Conservation (phyloP, 805 yeast genomes). For the Suhomyces sp. region DNA sequence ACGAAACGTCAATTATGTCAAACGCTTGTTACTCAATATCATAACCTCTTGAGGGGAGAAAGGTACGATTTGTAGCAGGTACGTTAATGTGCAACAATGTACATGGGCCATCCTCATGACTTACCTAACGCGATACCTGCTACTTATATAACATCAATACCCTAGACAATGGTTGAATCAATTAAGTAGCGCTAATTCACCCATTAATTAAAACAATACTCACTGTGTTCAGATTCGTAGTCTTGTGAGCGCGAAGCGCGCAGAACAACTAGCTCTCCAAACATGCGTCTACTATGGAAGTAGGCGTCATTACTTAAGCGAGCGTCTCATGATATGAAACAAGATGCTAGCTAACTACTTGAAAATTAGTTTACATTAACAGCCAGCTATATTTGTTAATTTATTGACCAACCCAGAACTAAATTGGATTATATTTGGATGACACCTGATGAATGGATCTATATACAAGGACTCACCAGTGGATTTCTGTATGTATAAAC, state of each 20-base stretch:
- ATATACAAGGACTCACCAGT: slow-evolving; percentile 1
- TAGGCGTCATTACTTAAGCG: not conserved
- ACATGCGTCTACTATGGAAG: not conserved
- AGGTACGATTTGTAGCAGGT: not conserved
- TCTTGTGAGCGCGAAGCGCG: not conserved
- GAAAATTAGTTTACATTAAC: not conserved
- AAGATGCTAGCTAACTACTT: not conserved
- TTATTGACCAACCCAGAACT: not conserved
- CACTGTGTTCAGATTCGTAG: not conserved
- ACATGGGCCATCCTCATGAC: not conserved
- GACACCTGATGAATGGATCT: not conserved
- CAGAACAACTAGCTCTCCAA: not conserved
- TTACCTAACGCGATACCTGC: not conserved
- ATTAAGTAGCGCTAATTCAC: not conserved
- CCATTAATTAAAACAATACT: not conserved
- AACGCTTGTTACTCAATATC: not conserved
- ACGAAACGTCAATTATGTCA: not conserved
- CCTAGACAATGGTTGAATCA: too few relatives aligned
- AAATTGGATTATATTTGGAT: not conserved
- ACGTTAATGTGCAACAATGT: not conserved
- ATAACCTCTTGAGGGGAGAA: not conserved
- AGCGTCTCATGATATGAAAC: not conserved
- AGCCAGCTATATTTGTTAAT: not conserved
- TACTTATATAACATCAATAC: not conserved
- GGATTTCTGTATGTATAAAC: too few relatives aligned